A percentile compares a stretch with the other conserved stretches of the same genome.
phyloP scores from a whole-genome alignment of 768 basidiomycete species.

The Termitomyces sp. region DNA sequence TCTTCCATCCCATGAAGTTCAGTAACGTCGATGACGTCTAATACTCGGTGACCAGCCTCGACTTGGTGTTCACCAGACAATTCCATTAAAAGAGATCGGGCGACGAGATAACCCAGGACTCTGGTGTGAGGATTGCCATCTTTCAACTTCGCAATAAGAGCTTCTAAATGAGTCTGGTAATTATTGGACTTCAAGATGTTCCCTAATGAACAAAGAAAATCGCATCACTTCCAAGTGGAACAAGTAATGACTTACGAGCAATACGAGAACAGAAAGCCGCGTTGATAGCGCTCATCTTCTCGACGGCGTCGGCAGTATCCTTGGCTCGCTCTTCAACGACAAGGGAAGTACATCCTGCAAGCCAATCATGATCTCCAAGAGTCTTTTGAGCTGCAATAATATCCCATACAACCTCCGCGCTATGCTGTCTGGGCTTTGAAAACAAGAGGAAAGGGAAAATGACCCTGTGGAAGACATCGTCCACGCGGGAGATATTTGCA shows the following conservation, averaged over 20 bases:
- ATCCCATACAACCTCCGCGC: conserved; percentile 67
- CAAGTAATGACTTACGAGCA: conserved; percentile 46
- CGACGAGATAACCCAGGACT: conserved; percentile 54
- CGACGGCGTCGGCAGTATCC: conserved; percentile 25
- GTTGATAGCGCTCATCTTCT: conserved; percentile 50
- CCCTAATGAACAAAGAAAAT: conserved; percentile 31
- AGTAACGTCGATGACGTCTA: conserved; percentile 42
- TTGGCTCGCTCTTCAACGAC: conserved; percentile 30
- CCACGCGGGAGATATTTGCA: conserved; percentile 19
- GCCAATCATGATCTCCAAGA: conserved; percentile 34
- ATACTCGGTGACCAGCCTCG: conserved; percentile 41
- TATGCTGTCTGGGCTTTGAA: conserved; percentile 67
- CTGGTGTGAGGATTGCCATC: conserved; percentile 47
- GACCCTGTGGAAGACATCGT: conserved; percentile 41
- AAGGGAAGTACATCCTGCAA: conserved; percentile 49
- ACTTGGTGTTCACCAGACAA: conserved; percentile 57
- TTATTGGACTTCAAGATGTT: conserved; percentile 56
- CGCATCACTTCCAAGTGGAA: background rate
- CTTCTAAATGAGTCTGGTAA: conserved; percentile 35
- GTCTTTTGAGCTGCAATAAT: conserved; percentile 29
- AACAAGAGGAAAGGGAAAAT: conserved; percentile 74
- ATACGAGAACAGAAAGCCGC: conserved; percentile 51
- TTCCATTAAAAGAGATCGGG: conserved; percentile 53
- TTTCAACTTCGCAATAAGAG: conserved; percentile 47
- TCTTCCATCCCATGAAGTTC: conserved; percentile 43